Evolutionary conservation across 306 rosid species (phyloP), one percentile per base, ranked within the genome.

Genomic region (Trifolium fragiferum): DNA sequence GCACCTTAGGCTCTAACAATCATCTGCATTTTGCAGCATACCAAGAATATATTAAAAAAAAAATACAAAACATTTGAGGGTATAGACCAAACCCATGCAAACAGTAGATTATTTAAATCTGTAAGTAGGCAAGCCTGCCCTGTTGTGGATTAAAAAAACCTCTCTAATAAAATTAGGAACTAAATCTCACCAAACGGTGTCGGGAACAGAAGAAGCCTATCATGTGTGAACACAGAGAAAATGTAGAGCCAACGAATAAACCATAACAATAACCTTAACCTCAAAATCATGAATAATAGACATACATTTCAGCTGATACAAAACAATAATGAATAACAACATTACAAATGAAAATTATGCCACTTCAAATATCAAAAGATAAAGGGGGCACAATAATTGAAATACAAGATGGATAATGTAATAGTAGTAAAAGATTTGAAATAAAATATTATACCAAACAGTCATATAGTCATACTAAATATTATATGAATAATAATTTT

Each of bases 251-350:
- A 30, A 27, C 33, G 5, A 4, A 4, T 30, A 30, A 30, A 30
- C 33, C 33, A 30, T 30, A 30, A 30, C 33, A 30, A 30, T 30
- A 30, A 30, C 6, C 33, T 30, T 30, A 30, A 68, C 54, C 79
- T 73, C 14, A 59, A 69, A 68, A 69, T 23, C 44, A 60, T 23
- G 35, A 78, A 70, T 70, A 46, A 49, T 5, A 50, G 46, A 38
- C 21, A 33, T 33, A 58, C 70, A 49, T 60, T 69, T 69, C 76
- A 59, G 70, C 63, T 68, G 50, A 69, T 58, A 68, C 54, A 33
- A 35, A 54, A 76, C 61, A 76, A 57, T 19, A 76, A 32, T 30
- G 18, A 76, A 68, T 46, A 46, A 27, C 43, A 14, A n/a, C 27
- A 19, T 59, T 25, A 41, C 30, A 69, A 62, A 51, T 38, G 37